Conservation (phyloP, 306 rosid genomes). For the Cicer arietinum region DNA sequence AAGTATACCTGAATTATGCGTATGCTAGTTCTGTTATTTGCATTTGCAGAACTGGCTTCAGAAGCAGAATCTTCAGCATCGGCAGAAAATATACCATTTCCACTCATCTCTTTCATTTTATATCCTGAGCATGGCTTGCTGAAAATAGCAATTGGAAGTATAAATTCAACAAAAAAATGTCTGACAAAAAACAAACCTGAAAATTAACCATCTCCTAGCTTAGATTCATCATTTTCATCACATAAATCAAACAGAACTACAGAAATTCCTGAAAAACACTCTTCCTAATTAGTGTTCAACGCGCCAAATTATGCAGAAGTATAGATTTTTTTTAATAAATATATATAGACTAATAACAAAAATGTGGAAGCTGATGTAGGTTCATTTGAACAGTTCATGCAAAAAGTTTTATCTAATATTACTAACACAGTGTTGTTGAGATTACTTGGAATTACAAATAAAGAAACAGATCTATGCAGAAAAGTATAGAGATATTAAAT, state of each 20-base stretch:
- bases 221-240: conserved; percentile 22
- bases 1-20: conserved; percentile 70
- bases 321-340: neutral
- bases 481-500: conserved; percentile 3
- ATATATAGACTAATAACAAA: neutral
- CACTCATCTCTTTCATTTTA: conserved; percentile 86
- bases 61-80: conserved; percentile 55
- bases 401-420: neutral
- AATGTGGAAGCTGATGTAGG: neutral
- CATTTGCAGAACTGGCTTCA: conserved; percentile 56
- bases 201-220: neutral
- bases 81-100: conserved; percentile 75
- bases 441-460: neutral
- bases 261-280: conserved; percentile 9
- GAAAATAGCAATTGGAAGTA: conserved; percentile 37
- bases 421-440: neutral
- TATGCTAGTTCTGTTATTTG: conserved; percentile 63
- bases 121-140: conserved; percentile 93
- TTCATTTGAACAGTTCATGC: conserved; percentile 21
- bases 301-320: neutral
- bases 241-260: conserved; percentile 3
- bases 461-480: conserved; percentile 38
- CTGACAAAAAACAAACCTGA: neutral
- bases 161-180: neutral
- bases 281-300: neutral